These are phyloP conservation scores for Ascobolus immersus DNA, from an alignment of 495 filamentous ascomycete species.

Conservation along the genomic window DNA sequence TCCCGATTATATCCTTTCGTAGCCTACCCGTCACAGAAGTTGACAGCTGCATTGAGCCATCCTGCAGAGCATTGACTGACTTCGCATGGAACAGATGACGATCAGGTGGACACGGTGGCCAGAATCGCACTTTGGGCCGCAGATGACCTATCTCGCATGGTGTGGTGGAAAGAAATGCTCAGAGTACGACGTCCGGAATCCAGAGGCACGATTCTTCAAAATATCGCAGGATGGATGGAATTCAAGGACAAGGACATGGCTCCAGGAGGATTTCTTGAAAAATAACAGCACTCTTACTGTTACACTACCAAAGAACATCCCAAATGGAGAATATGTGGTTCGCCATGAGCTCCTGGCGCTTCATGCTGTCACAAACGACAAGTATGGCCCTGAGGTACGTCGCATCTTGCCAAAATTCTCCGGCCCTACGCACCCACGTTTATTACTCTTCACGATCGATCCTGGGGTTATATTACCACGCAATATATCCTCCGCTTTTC, in stretches of 20 bases:
- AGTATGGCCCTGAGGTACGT: constrained; percentile 34
- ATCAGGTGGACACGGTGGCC: constrained; percentile 48
- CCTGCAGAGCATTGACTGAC: too few species aligned
- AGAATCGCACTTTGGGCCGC: constrained; percentile 37
- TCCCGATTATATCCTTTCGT: too few species aligned
- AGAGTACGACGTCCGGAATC: not conserved
- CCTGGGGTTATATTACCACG: too few species aligned
- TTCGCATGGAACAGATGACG: constrained; percentile 18
- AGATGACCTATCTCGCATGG: constrained; percentile 22
- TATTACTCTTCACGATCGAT: too few species aligned
- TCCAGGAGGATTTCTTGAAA: constrained; percentile 32
- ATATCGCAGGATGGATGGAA: not conserved
- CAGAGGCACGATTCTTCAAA: constrained; percentile 24
- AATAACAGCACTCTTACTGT: constrained; percentile 46
- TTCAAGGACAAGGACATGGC: constrained; percentile 28
- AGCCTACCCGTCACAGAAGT: too few species aligned
- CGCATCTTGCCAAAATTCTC: too few species aligned
- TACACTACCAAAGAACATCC: constrained; percentile 39
- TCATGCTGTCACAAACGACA: constrained; percentile 29
- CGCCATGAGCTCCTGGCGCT: constrained; percentile 65
- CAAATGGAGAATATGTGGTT: constrained; percentile 50
- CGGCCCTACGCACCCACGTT: too few species aligned
- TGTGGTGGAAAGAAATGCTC: not conserved
- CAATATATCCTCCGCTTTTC: not conserved
- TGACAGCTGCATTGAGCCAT: too few species aligned